Conservation (phyloP, 2,329 filamentous ascomycete genomes). For the Fusarium liriodendri region DNA sequence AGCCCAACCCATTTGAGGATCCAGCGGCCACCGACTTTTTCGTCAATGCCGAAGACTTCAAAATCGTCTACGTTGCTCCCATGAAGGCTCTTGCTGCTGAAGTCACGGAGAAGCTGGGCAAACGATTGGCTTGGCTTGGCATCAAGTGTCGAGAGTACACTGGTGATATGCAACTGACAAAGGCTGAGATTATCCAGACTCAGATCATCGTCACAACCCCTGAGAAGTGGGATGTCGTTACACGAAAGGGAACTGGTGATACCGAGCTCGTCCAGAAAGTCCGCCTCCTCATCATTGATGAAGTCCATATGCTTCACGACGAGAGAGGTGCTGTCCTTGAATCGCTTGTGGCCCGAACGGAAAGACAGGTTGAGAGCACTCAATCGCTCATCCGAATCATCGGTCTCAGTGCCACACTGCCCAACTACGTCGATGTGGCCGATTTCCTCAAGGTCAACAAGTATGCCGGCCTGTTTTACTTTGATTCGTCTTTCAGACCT, state of each 20-base stretch:
- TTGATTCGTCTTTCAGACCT: slow-evolving; percentile 93
- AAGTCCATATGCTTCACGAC: slow-evolving; percentile 99
- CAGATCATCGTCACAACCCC: slow-evolving; percentile 99
- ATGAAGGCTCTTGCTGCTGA: slow-evolving; percentile 99
- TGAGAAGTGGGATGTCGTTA: slow-evolving; percentile 99
- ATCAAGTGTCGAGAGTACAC: slow-evolving; percentile 94
- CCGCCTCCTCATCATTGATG: slow-evolving; percentile 94
- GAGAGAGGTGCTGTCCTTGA: slow-evolving; percentile 96
- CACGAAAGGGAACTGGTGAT: slow-evolving; percentile 95
- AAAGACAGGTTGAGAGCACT: slow-evolving; percentile 97
- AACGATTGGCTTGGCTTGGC: slow-evolving; percentile 91
- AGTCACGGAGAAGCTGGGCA: slow-evolving; percentile 93
- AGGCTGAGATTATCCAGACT: slow-evolving; percentile 93
- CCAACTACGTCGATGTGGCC: slow-evolving; percentile 96
- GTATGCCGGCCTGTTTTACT: slow-evolving; percentile 93
- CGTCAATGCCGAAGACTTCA: slow-evolving; percentile 90
- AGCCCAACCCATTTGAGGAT: slow-evolving; percentile 82
- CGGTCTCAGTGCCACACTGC: slow-evolving; percentile 92
- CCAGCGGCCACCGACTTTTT: slow-evolving; percentile 80
- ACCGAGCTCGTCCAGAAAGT: slow-evolving; percentile 99
- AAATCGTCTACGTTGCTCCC: slow-evolving; percentile 97
- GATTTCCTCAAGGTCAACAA: slow-evolving; percentile 98
- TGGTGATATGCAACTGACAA: slow-evolving; percentile 98
- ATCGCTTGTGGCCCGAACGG: slow-evolving; percentile 92
- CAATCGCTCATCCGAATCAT: slow-evolving; percentile 97